These are phyloP conservation scores for Eimeria praecox DNA, from an alignment of 169 alveolate genomes.

Conservation along the genomic window DNA sequence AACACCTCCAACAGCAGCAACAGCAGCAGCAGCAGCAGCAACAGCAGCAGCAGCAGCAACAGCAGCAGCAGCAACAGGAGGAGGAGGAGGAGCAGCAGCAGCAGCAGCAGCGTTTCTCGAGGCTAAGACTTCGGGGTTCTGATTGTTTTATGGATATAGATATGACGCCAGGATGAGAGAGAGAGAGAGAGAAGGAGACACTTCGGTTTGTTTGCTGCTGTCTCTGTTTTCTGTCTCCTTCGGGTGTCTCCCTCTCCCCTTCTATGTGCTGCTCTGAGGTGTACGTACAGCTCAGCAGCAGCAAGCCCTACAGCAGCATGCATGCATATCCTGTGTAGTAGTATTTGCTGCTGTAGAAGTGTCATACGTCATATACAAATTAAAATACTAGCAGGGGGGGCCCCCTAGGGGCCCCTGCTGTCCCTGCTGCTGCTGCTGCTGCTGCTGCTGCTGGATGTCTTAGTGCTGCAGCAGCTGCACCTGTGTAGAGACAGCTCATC, in stretches of 20 bases:
- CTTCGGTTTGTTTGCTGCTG: not conserved
- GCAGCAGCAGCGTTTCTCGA: not conserved
- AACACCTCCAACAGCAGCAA: slow-evolving; percentile 1
- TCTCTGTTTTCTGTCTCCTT: not conserved
- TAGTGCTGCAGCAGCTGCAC: slow-evolving; percentile 21
- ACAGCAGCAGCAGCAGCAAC: slow-evolving; percentile 18
- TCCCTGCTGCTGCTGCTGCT: not conserved
- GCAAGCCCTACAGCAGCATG: not conserved
- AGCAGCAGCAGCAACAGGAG: not conserved
- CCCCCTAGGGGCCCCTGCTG: slow-evolving; percentile 11
- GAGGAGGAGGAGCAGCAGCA: not conserved
- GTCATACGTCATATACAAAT: not conserved
- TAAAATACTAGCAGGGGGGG: not conserved
- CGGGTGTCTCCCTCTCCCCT: not conserved
- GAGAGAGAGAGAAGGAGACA: too few species aligned
- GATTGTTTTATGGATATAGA: slow-evolving; percentile 6
- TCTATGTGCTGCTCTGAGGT: not conserved
- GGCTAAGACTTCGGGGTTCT: not conserved
- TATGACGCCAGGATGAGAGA: not conserved
- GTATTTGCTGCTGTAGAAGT: not conserved
- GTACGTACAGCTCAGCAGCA: not conserved
- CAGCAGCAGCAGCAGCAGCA: slow-evolving; percentile 52
- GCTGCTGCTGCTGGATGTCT: slow-evolving; percentile 1
- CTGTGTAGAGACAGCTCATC: too few species aligned
- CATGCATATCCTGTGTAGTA: too few species aligned